Evolutionary conservation across 306 rosid species (phyloP).

Genomic region (Prunus kanzakura): DNA sequence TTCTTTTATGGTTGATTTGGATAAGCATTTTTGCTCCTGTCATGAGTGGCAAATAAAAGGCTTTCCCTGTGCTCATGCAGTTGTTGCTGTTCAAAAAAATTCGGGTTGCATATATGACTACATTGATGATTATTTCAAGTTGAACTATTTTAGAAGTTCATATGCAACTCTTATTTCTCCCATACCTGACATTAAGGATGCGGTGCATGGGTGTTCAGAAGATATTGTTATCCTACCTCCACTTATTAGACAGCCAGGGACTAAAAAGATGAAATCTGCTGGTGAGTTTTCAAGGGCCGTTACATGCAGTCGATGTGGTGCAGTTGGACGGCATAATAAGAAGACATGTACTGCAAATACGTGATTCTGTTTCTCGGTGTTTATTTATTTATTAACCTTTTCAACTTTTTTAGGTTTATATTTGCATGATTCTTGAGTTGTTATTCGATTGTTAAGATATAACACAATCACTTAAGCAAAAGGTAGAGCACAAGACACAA

Average conservation of each 20-base stretch:
- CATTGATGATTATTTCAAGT: not conserved
- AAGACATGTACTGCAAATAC: not conserved
- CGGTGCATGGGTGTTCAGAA: not conserved
- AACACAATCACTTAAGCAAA: too few relatives aligned
- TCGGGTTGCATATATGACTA: not conserved
- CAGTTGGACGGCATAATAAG: not conserved
- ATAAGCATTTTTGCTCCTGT: not conserved
- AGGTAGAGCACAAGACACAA: too few relatives aligned
- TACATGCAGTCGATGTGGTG: not conserved
- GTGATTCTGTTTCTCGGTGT: too few relatives aligned
- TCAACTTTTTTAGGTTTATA: too few relatives aligned
- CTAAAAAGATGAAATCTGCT: not conserved
- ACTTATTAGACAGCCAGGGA: not conserved
- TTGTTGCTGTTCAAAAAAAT: not conserved
- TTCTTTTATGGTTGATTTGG: not conserved
- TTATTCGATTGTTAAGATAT: too few relatives aligned
- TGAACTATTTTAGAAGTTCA: not conserved
- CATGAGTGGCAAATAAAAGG: not conserved
- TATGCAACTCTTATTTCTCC: not conserved
- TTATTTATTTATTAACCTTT: too few relatives aligned
- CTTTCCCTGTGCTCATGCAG: not conserved
- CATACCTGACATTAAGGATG: not conserved
- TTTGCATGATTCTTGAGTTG: too few relatives aligned
- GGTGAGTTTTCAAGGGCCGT: not conserved
- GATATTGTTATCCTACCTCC: not conserved